Evolutionary conservation across 352 stramenopile genomes (phyloP).

Genomic region (Thraustochytrium striatum): DNA sequence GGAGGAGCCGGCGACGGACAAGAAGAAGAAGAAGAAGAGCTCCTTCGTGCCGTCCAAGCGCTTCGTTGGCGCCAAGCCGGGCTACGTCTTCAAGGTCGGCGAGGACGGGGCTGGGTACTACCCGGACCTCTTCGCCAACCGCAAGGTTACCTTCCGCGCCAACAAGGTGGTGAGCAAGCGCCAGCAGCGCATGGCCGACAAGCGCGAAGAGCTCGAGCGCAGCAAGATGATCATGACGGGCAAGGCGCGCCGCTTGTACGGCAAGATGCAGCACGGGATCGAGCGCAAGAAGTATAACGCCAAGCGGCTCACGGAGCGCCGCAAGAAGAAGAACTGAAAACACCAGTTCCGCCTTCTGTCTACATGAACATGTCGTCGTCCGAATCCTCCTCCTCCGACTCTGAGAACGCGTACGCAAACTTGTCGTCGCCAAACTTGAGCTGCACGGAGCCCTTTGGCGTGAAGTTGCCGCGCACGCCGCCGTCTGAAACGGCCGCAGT

Average conservation of each 20-base stretch:
- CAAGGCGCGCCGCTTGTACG: slow-evolving; percentile 19
- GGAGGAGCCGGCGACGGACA: slow-evolving; percentile 55
- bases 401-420: slow-evolving; percentile 31
- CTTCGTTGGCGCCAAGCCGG: slow-evolving; percentile 8
- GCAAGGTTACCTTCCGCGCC: slow-evolving; percentile 10
- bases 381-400: slow-evolving; percentile 12
- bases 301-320: background rate
- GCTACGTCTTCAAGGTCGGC: slow-evolving; percentile 42
- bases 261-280: slow-evolving; percentile 31
- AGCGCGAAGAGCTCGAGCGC: slow-evolving; percentile 37
- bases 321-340: slow-evolving; percentile 40
- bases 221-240: slow-evolving; percentile 35
- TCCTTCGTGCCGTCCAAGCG: slow-evolving; percentile 8
- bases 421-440: background rate
- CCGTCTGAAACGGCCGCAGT: background rate
- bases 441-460: slow-evolving; percentile 7
- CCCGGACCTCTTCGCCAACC: slow-evolving; percentile 9
- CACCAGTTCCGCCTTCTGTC: background rate
- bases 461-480: slow-evolving; percentile 12
- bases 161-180: slow-evolving; percentile 39
- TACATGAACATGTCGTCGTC: slow-evolving; percentile 20
- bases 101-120: slow-evolving; percentile 35
- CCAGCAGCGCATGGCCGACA: slow-evolving; percentile 30
- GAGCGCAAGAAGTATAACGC: slow-evolving; percentile 11
- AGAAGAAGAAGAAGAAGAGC: slow-evolving; percentile 59